A percentile compares a stretch with the other conserved stretches of the same genome.
Evolutionary conservation across 352 stramenopile species (phyloP).

Genomic region (Phytophthora hybrid): DNA sequence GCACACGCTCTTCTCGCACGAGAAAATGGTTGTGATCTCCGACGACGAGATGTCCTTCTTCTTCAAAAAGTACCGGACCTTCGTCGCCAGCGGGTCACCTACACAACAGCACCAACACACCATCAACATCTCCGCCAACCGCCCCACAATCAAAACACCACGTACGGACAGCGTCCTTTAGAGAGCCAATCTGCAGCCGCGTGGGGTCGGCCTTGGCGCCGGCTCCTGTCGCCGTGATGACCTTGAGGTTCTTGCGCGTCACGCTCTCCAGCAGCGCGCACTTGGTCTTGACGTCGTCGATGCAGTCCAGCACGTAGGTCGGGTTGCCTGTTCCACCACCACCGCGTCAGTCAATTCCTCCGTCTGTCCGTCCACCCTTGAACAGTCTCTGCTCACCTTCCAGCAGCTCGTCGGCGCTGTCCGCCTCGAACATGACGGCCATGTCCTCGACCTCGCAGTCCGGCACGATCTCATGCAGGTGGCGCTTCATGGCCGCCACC

Average conservation of each 20-base stretch:
- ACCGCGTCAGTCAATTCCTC: not conserved
- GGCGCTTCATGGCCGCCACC: constrained; percentile 87
- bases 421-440: constrained; percentile 92
- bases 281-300: constrained; percentile 99
- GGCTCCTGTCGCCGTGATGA: constrained; percentile 92
- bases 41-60: constrained; percentile 77
- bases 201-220: constrained; percentile 98
- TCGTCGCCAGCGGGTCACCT: constrained; percentile 95
- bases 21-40: constrained; percentile 91
- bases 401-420: constrained; percentile 84
- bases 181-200: constrained; percentile 95
- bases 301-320: constrained; percentile 98
- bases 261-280: constrained; percentile 93
- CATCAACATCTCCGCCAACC: not conserved
- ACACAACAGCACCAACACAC: not conserved
- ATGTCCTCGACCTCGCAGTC: constrained; percentile 90
- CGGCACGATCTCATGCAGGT: constrained; percentile 77
- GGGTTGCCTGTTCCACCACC: constrained; percentile 55
- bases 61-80: constrained; percentile 96
- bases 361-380: not conserved
- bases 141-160: constrained; percentile 16
- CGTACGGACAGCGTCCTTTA: constrained; percentile 92
- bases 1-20: constrained; percentile 96
- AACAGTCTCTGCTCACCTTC: constrained; percentile 36
- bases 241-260: constrained; percentile 76